These are phyloP conservation scores for Carex kokanica DNA, from an alignment of 176 grass and related monocot species.

Conservation along the genomic window DNA sequence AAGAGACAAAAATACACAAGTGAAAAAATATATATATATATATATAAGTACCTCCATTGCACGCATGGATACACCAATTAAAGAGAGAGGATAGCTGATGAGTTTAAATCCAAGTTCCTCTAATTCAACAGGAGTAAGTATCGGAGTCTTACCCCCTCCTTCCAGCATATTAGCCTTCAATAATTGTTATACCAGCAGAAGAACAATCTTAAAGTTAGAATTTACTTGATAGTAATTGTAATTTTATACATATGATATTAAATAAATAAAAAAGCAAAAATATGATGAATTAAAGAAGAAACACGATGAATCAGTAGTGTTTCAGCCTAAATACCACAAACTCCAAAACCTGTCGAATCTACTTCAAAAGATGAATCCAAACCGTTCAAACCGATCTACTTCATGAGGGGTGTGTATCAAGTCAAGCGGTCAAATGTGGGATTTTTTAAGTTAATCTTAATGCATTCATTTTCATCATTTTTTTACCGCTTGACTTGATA, in stretches of 20 bases:
- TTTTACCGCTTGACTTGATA: no score
- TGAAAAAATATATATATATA: not conserved
- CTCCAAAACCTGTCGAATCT: no score
- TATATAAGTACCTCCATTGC: conserved; percentile 87
- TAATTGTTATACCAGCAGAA: not conserved
- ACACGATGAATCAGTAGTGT: no score
- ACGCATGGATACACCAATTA: conserved; percentile 88
- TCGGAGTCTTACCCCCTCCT: conserved; percentile 95
- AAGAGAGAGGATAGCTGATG: conserved; percentile 76
- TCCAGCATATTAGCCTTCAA: conserved; percentile 95
- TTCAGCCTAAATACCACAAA: no score
- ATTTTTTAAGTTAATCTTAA: no score
- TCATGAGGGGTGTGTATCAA: no score
- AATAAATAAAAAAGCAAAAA: not conserved
- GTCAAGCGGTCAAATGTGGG: no score
- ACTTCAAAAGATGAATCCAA: no score
- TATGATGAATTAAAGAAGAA: not conserved
- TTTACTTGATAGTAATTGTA: not conserved
- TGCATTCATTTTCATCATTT: no score
- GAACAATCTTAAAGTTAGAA: not conserved
- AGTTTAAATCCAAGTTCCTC: conserved; percentile 87
- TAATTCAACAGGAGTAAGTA: conserved; percentile 81
- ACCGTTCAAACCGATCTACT: no score
- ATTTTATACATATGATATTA: not conserved
- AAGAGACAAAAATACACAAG: not conserved